phyloP scores from a whole-genome alignment of 768 basidiomycete species.

The Xerocomus potaroensis region DNA sequence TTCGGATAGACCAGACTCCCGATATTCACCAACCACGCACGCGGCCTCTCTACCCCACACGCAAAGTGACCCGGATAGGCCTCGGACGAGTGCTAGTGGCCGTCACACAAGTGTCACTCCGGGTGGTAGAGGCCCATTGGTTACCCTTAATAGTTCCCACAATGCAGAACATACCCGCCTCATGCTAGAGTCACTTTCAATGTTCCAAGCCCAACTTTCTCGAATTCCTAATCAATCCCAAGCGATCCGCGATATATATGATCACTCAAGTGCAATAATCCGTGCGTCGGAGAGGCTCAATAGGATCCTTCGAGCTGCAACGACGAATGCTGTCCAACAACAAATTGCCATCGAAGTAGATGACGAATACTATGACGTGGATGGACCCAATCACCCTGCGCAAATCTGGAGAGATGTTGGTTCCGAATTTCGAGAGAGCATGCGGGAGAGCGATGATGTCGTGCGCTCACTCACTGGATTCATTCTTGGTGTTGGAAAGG shows the following conservation, averaged over 20 bases:
- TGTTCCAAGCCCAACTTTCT: conserved; percentile 65
- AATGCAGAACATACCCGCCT: conserved; percentile 61
- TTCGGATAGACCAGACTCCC: conserved; percentile 20
- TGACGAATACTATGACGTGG: conserved; percentile 32
- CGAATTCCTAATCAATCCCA: conserved; percentile 48
- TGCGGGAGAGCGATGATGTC: conserved; percentile 73
- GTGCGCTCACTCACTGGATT: conserved; percentile 74
- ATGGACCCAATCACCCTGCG: conserved; percentile 35
- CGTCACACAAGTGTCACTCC: conserved; percentile 19
- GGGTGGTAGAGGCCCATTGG: conserved; percentile 8
- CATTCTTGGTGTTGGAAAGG: conserved; percentile 67
- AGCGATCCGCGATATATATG: conserved; percentile 50
- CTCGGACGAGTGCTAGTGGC: conserved; percentile 9
- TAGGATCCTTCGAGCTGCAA: conserved; percentile 51
- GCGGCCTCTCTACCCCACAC: conserved; percentile 12
- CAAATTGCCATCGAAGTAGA: conserved; percentile 76
- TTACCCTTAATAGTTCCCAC: conserved; percentile 15
- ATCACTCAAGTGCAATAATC: conserved; percentile 61
- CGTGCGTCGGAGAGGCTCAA: conserved; percentile 66
- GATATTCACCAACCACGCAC: conserved; percentile 12
- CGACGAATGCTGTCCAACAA: conserved; percentile 58
- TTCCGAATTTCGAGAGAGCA: conserved; percentile 65
- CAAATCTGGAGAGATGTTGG: conserved; percentile 69
- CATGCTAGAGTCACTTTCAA: conserved; percentile 61
- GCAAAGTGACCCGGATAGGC: conserved; percentile 13